phyloP scores from a whole-genome alignment of 768 basidiomycete genomes.

The Inosperma sp. region DNA sequence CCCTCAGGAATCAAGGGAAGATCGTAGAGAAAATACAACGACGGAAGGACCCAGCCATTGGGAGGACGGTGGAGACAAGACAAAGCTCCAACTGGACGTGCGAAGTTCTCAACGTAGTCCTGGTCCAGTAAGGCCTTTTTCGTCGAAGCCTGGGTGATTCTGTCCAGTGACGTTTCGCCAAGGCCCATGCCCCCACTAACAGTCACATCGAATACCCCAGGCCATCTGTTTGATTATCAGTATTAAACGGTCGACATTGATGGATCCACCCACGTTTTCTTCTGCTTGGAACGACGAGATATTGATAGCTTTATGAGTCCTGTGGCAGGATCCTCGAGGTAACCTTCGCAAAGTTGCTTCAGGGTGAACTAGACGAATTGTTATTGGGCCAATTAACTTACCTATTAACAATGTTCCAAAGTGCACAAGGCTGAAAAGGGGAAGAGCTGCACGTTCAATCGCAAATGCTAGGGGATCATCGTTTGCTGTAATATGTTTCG shows the following conservation, averaged over 20 bases:
- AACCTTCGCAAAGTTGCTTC: slow-evolving; percentile 23
- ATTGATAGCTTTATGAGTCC: slow-evolving; percentile 34
- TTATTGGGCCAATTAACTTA: slow-evolving; percentile 14
- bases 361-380: neutral
- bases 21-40: slow-evolving; percentile 43
- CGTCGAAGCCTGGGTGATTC: slow-evolving; percentile 38
- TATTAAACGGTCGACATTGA: neutral
- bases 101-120: slow-evolving; percentile 30
- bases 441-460: slow-evolving; percentile 41
- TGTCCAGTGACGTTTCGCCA: slow-evolving; percentile 33
- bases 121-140: slow-evolving; percentile 41
- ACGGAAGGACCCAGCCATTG: slow-evolving; percentile 40
- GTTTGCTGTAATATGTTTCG: slow-evolving; percentile 6
- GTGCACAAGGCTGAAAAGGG: slow-evolving; percentile 42
- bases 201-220: slow-evolving; percentile 40
- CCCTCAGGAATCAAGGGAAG: slow-evolving; percentile 36
- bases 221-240: slow-evolving; percentile 25
- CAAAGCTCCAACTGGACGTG: slow-evolving; percentile 34
- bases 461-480: slow-evolving; percentile 35
- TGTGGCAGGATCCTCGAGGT: slow-evolving; percentile 28
- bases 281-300: slow-evolving; percentile 36
- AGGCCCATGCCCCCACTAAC: slow-evolving; percentile 41
- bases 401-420: slow-evolving; percentile 42
- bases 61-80: slow-evolving; percentile 41
- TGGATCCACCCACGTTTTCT: slow-evolving; percentile 33